Base-by-base conservation (phyloP, 441 rosid genomes). In the Erysimum pusillum region DNA sequence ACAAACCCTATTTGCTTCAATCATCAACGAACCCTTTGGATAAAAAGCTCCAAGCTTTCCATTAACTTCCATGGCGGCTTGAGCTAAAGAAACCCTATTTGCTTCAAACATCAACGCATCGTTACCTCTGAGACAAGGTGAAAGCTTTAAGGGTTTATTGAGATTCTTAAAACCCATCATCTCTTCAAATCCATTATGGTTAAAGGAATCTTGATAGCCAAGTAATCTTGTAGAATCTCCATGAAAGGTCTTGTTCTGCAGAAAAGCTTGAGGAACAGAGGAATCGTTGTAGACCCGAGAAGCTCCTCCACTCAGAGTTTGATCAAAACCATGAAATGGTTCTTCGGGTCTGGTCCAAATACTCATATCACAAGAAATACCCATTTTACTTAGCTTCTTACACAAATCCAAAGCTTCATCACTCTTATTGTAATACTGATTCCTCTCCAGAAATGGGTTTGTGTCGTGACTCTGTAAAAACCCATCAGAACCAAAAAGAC, bases 371-470 rank as follows among this genome's bases (percentile, higher is more conserved):
- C 83, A 83, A 62, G 82, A 71, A 70, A 91, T 61, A 77, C 77
- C 84, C 90, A 91, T 71, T 44, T 83, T 70, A 48, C 13, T 17
- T 3, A 89, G 80, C 79, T 67, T 79, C 36, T 76, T 69, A 71
- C 85, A 77, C 76, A 91, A 74, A 68, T 82, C 87, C 25, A 80
- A 17, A 78, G 65, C 85, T 76, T 79, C 76, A 15, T 49, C 63
- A 42, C 51, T 35, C 36, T 67, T 76, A 18, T 6, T 76, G 67
- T 48, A 69, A 71, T 67, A 61, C 65, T 71, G 79, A 62, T 77
- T 84, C 67, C 77, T 76, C n/a, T n/a, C n/a, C n/a, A 53, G 69
- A 71, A 69, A 69, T 18, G 84, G 73, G 63, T 67, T 25, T 52
- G 67, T 13, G 35, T 77, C 69, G 31, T 75, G 76, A 54, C 69